These are phyloP conservation scores for Xerocomus cyaneibrunnescens DNA, from an alignment of 1,284 basidiomycete species.

Conservation along the genomic window DNA sequence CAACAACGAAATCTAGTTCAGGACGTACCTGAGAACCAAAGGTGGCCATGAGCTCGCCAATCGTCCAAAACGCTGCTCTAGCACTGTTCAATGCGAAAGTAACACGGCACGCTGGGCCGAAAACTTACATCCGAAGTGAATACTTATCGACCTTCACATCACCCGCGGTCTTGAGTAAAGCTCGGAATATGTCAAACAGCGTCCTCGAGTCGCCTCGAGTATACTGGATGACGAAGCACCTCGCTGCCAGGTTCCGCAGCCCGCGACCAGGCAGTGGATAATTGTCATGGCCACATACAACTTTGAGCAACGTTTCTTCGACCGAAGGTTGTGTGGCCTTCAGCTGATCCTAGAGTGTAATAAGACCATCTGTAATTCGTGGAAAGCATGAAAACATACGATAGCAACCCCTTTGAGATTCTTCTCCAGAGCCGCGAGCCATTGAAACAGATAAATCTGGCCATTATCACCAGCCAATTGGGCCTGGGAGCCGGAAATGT, in stretches of 20 bases:
- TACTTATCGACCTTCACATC: constrained; percentile 74
- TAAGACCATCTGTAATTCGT: constrained; percentile 3
- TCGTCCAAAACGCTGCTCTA: constrained; percentile 76
- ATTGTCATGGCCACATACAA: constrained; percentile 56
- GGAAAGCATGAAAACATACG: constrained; percentile 40
- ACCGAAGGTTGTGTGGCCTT: constrained; percentile 62
- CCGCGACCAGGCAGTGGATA: constrained; percentile 85
- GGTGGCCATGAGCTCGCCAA: constrained; percentile 84
- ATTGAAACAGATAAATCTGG: constrained; percentile 80
- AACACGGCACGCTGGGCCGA: constrained; percentile 5
- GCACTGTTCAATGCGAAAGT: constrained; percentile 7
- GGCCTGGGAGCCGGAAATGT: constrained; percentile 43
- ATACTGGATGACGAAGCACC: constrained; percentile 81
- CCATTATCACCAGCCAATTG: constrained; percentile 72
- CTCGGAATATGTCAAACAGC: constrained; percentile 86
- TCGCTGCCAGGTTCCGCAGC: constrained; percentile 74
- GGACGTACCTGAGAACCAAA: constrained; percentile 77
- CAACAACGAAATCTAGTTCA: not conserved
- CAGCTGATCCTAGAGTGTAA: constrained; percentile 52
- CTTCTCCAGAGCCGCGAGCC: constrained; percentile 71
- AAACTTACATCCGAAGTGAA: constrained; percentile 62
- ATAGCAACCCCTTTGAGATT: constrained; percentile 48
- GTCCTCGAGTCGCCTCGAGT: constrained; percentile 78
- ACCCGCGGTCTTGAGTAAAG: constrained; percentile 69
- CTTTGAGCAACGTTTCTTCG: constrained; percentile 63